Percentiles rank a stretch among this genome's conserved stretches.
Evolutionary conservation across 176 grass and related monocot species (phyloP).

Genomic region (Hyparrhenia diplandra): DNA sequence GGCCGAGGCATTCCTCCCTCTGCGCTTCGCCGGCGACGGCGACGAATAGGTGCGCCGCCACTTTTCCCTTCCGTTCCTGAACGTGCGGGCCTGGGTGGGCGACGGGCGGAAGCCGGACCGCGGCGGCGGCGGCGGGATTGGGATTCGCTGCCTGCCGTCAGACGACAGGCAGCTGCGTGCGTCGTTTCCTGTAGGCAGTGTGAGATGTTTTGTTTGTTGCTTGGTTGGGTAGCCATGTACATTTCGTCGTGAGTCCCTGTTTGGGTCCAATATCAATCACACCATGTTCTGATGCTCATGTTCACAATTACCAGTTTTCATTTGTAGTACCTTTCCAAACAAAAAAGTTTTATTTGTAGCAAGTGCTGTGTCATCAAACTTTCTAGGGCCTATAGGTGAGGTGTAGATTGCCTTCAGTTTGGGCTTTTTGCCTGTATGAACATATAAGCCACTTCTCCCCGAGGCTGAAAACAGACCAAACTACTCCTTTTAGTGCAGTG

Average conservation of each 20-base stretch:
- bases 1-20: neutral
- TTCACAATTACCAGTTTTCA: too few relatives aligned
- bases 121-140: neutral
- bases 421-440: neutral
- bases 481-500: neutral
- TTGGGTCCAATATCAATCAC: neutral
- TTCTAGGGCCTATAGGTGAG: neutral
- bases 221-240: neutral
- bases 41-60: neutral
- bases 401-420: neutral
- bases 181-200: neutral
- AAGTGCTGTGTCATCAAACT: neutral
- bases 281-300: neutral
- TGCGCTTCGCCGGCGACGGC: neutral
- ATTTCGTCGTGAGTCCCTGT: neutral
- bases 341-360: too few relatives aligned
- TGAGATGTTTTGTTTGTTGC: neutral
- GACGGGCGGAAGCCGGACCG: too few relatives aligned
- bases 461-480: too few relatives aligned
- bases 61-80: neutral
- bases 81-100: neutral
- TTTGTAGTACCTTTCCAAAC: neutral
- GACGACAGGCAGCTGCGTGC: neutral
- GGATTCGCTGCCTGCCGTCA: neutral
- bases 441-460: neutral